Evolutionary conservation across 2,329 filamentous ascomycete species (phyloP), one percentile per base, ranked within the genome.

Genomic region (Periconia macrospinosa): DNA sequence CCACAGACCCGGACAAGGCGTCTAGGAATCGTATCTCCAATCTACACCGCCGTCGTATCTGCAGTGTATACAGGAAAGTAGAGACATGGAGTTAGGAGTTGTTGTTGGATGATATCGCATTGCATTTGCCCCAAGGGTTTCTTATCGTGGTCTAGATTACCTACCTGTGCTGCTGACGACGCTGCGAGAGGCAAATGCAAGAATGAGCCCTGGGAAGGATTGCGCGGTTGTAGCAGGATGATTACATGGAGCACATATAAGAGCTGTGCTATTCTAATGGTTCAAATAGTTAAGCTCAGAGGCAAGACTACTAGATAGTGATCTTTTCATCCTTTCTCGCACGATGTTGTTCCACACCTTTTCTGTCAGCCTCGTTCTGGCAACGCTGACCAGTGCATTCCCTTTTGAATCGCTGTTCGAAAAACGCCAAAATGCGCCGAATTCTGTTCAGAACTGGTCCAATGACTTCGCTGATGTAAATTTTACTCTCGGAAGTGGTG

Each of bases 381-480:
- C 41, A 13, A 33, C 42, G 15, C 20, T 41, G 9, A n/a, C 35
- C 5, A 27, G 20, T 15, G 20, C 44, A 7, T 18, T 45, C 15
- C 40, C 41, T n/a, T 37, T 49, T 23, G 37, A 30, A 18, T 41
- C n/a, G 8, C 43, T 19, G n/a, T 49, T 41, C 41, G 23, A 6
- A 13, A 37, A 37, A n/a, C 33, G 33, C 11, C 33, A 37, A 13
- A 37, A n/a, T 10, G 35, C 37, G 45, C 17, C 45, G 47, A 40
- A 45, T 41, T n/a, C 52, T 6, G 49, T 54, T 20, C 52, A 54
- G 17, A 49, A 54, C 30, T 54, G 52, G 52, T n/a, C 30, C 2
- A 54, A 54, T 19, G 52, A 54, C n/a, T 54, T 54, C 18, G 52
- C 52, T 1, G 35, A 45, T 35, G 52, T 54, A 8, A 33, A 49